phyloP scores from a whole-genome alignment of 1,139 yeast genomes.

The Suhomyces bolitotheri region DNA sequence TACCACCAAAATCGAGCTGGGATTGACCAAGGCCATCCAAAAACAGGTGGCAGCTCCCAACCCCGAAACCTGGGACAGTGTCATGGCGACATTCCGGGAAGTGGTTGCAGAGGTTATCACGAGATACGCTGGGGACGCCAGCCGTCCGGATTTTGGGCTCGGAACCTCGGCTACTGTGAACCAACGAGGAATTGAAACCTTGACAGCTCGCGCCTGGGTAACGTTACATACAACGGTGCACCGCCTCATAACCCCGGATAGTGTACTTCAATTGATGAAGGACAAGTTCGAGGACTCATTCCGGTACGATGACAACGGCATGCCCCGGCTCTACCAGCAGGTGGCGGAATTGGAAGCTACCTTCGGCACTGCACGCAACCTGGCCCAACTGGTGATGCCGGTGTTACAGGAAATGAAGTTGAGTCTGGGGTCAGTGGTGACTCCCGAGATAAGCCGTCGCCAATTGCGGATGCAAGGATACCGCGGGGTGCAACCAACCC shows the following conservation, averaged over 20 bases:
- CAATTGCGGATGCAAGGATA: slow-evolving; percentile 3
- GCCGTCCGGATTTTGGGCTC: slow-evolving; percentile 57
- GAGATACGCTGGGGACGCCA: slow-evolving; percentile 16
- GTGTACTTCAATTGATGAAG: slow-evolving; percentile 55
- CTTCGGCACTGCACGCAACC: slow-evolving; percentile 58
- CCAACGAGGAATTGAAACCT: slow-evolving; percentile 36
- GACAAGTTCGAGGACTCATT: slow-evolving; percentile 79
- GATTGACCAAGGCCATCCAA: slow-evolving; percentile 41
- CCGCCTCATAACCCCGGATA: slow-evolving; percentile 61
- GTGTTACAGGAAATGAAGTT: slow-evolving; percentile 31
- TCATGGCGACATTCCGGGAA: slow-evolving; percentile 48
- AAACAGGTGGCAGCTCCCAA: slow-evolving; percentile 47
- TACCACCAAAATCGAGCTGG: slow-evolving; percentile 40
- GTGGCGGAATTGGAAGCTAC: slow-evolving; percentile 69
- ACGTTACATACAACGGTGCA: slow-evolving; percentile 58
- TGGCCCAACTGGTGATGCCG: slow-evolving; percentile 60
- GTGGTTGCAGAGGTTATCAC: slow-evolving; percentile 29
- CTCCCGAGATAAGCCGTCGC: slow-evolving; percentile 2
- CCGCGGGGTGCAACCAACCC: not conserved
- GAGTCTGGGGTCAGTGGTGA: slow-evolving; percentile 6
- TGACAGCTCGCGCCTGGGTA: slow-evolving; percentile 65
- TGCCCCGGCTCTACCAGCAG: slow-evolving; percentile 81
- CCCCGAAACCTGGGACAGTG: slow-evolving; percentile 61
- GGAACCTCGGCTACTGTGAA: slow-evolving; percentile 55
- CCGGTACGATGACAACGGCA: slow-evolving; percentile 77